Conservation (phyloP, 1,139 yeast species). For the Saccharomycopsis hybrid region DNA sequence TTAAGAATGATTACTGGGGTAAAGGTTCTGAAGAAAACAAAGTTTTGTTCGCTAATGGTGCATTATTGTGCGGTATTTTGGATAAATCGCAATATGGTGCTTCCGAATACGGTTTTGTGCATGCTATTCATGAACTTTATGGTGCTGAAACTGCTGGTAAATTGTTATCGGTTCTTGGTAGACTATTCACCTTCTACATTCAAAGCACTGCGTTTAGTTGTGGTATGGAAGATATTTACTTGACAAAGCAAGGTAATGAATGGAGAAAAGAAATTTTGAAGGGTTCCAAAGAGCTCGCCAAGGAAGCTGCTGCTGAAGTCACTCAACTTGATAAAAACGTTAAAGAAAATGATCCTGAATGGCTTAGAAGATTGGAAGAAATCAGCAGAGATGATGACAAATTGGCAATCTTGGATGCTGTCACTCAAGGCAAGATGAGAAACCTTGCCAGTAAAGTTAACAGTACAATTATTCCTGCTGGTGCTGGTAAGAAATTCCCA, state of each 20-base stretch:
- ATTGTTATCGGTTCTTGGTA: conserved; percentile 82
- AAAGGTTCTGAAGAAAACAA: conserved; percentile 73
- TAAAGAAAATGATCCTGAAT: conserved; percentile 61
- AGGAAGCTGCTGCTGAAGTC: conserved; percentile 91
- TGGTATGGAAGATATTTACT: conserved; percentile 98
- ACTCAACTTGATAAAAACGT: conserved; percentile 68
- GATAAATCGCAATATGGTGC: conserved; percentile 99
- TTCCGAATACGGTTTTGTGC: conserved; percentile 93
- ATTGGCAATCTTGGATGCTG: conserved; percentile 91
- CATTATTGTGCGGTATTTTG: conserved; percentile 81
- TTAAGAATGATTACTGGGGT: conserved; percentile 96
- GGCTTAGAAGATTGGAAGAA: conserved; percentile 84
- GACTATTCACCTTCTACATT: conserved; percentile 89
- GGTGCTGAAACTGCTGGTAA: conserved; percentile 90
- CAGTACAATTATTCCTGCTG: conserved; percentile 89
- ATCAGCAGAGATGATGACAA: conserved; percentile 90
- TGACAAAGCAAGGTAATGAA: conserved; percentile 83
- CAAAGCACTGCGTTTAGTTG: conserved; percentile 94
- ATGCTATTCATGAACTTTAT: conserved; percentile 91
- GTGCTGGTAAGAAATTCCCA: conserved; percentile 94
- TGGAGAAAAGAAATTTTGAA: conserved; percentile 82
- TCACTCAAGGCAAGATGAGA: conserved; percentile 89
- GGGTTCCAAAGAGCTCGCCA: conserved; percentile 75
- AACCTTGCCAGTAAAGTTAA: conserved; percentile 90
- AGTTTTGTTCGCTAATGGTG: conserved; percentile 83